Percentiles rank a stretch among this genome's conserved stretches.
Conservation (phyloP, 2,329 filamentous ascomycete genomes). For the Hypomyces perniciosus region DNA sequence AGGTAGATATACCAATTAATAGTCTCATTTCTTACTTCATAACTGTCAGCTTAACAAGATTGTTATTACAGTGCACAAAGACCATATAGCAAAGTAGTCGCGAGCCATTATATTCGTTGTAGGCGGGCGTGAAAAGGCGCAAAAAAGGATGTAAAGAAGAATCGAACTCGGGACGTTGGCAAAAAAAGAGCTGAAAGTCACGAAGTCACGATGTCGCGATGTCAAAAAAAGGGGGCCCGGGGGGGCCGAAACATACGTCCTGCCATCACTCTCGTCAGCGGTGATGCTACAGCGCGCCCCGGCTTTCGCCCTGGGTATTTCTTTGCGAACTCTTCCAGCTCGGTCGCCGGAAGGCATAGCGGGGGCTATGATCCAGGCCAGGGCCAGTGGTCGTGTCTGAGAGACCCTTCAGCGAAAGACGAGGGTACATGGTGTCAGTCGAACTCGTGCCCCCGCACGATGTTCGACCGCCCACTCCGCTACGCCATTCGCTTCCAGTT, state of each 20-base stretch:
- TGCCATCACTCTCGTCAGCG: slow-evolving; percentile 19
- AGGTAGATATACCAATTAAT: too few species aligned
- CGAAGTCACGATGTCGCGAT: neutral
- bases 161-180: neutral
- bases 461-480: too few species aligned
- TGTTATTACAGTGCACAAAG: too few species aligned
- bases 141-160: neutral
- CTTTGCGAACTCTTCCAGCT: slow-evolving; percentile 19
- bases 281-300: slow-evolving; percentile 23
- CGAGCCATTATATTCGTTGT: too few species aligned
- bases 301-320: slow-evolving; percentile 25
- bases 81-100: too few species aligned
- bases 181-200: neutral
- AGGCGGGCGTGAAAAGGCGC: neutral
- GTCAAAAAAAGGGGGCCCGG: neutral
- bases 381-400: slow-evolving; percentile 15
- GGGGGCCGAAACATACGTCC: slow-evolving; percentile 11
- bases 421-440: neutral
- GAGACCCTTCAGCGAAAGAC: slow-evolving; percentile 1
- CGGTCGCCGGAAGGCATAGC: neutral
- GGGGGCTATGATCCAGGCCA: neutral
- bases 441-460: too few species aligned
- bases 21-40: too few species aligned
- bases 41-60: too few species aligned
- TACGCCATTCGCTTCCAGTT: too few species aligned